A percentile compares a stretch with the other conserved stretches of the same genome.
Evolutionary conservation across 306 rosid species (phyloP).

Genomic region (Gynostemma pentaphyllum): DNA sequence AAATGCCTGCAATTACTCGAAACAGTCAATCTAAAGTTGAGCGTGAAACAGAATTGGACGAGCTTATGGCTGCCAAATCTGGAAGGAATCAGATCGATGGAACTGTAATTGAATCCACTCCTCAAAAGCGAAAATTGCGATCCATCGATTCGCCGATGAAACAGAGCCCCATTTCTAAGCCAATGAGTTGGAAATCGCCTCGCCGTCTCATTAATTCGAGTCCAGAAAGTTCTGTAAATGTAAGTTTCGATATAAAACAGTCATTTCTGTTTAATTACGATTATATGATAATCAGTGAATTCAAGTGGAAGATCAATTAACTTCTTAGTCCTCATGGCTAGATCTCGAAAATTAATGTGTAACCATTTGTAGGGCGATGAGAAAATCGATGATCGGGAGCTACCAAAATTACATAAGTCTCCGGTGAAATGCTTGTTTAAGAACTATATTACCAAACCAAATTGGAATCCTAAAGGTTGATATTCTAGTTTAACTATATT

Average conservation of each 20-base stretch:
- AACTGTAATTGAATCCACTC: slow-evolving; percentile 16
- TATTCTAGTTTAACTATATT: neutral
- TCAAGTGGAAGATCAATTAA: neutral
- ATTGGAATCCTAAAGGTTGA: slow-evolving; percentile 65
- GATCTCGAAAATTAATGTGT: neutral
- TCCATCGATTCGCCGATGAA: slow-evolving; percentile 19
- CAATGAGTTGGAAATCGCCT: slow-evolving; percentile 33
- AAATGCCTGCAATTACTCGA: slow-evolving; percentile 27
- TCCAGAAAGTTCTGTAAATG: slow-evolving; percentile 12
- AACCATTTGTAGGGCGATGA: slow-evolving; percentile 27
- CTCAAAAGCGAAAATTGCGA: slow-evolving; percentile 35
- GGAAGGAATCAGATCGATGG: neutral
- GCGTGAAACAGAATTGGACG: neutral
- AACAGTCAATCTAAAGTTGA: neutral
- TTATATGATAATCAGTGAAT: neutral
- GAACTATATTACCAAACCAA: slow-evolving; percentile 16
- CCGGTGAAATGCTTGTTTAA: slow-evolving; percentile 8
- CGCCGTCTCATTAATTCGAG: slow-evolving; percentile 24
- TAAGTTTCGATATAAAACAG: slow-evolving; percentile 11
- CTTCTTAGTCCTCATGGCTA: neutral
- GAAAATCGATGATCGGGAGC: slow-evolving; percentile 5
- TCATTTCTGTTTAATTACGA: neutral
- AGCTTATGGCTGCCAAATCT: neutral
- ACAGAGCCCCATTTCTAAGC: slow-evolving; percentile 19
- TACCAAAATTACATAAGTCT: slow-evolving; percentile 7